Evolutionary conservation across 768 basidiomycete species (phyloP), one percentile per base, ranked within the genome.

Genomic region (Lactarius psammicola): DNA sequence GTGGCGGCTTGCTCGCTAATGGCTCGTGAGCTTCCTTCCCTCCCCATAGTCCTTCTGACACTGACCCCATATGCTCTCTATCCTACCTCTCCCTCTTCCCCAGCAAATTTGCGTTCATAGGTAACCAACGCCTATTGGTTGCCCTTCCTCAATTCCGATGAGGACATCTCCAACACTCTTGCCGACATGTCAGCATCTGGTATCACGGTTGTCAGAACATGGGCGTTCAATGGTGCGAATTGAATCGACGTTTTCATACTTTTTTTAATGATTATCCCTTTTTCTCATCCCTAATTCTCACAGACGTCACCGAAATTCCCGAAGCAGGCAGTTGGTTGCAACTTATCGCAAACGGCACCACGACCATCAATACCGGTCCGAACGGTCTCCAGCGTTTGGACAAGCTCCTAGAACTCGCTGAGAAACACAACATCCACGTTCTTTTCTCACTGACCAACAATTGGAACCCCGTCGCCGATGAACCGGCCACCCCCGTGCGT

Each of bases 51-150:
- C 18, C 15, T 34, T 42, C 23, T 28, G 5, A n/a, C 26, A 6
- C 40, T 11, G 11, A 51, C 33, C n/a, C 30, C 40, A 54, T n/a
- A 40, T 20, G 18, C 33, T 40, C 11, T n/a, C 30, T 17, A 36
- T 31, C 28, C 30, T 46, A 46, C 8, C 38, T 36, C 33, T 28
- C n/a, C 55, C 26, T 28, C 36, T 26, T 38, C 36, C 30, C 51
- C 54, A 70, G 69, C 34, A 40, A 38, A 17, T 78, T 84, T 63
- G 68, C 70, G 46, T 84, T 79, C 63, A 72, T 81, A 13, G 84
- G 86, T n/a, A 18, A 87, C 88, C 0, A 86, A 86, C 65, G 85
- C 82, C 1, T 89, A 89, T 75, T 90, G 88, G 89, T 71, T 90
- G 38, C 75, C 81, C 34, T 74, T 78, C 49, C 72, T 90, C 38